Evolutionary conservation across 228 moss, liverwort and hornwort genomes (phyloP), one percentile per base, ranked within the genome.

Genomic region (Sphagnum magellanicum): DNA sequence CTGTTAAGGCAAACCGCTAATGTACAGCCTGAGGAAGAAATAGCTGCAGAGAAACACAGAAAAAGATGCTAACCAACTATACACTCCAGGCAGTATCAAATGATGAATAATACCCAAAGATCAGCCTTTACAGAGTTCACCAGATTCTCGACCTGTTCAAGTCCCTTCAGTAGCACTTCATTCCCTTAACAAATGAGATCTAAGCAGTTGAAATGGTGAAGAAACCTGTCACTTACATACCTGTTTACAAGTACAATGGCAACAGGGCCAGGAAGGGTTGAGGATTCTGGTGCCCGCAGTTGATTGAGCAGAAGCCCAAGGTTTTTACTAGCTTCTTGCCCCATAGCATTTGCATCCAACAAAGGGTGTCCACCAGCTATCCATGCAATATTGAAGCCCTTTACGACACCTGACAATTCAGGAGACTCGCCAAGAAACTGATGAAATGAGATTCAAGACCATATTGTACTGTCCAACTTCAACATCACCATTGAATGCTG

Each of bases 221-320:
- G 15, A 51, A 32, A 50, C 68, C 51, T 71, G 32, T 32, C 32
- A 32, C 32, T 32, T 55, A 55, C 55, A 55, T 81, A 98, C 94
- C 98, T 98, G 83, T 98, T 98, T 10, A 98, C 89, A 79, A 98
- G 87, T 75, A 98, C 98, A 87, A 98, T 98, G 70, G 98, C 98
- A 70, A 98, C 98, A 75, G 94, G 89, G 78, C 94, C 92, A 82
- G 94, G 98, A 53, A 98, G 94, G 80, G 89, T 72, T 62, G 98
- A 98, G 81, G 90, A 89, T 74, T 94, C 98, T 77, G 84, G 79
- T 72, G 89, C 89, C 75, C 98, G 84, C 74, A 98, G 86, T 74
- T 94, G 98, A 83, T 94, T 90, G 60, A 98, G 73, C 47, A 98
- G 78, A 70, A 91, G 79, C 47, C 92, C 94, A 79, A 98, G 88